Evolutionary conservation across 2,329 filamentous ascomycete genomes (phyloP), one percentile per base, ranked within the genome.

Genomic region (Scedosporium boydii): DNA sequence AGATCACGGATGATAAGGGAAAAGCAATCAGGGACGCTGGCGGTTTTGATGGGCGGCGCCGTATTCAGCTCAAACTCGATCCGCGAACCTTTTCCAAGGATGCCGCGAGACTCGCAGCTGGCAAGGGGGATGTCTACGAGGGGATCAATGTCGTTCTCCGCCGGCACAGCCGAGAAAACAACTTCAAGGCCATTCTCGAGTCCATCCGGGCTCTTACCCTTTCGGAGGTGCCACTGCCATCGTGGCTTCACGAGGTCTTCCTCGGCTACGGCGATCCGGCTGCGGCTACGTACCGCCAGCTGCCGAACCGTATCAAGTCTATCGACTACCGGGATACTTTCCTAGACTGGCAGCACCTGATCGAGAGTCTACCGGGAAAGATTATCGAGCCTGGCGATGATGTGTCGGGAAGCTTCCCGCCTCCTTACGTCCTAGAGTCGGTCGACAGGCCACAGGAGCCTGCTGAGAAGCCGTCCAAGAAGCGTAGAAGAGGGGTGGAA

Each of bases 221-320:
- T 41, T 92, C 92, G 0, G 90, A 96, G 68, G 87, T 93, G 21
- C 89, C 90, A 6, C 81, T 98, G 61, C 92, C 95, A 14, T 84
- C 87, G 2, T 99, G 95, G 95, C 80, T 99, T 53, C 91, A 96
- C 69, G 95, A 98, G 67, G 93, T 98, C 9, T 99, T 98, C 73
- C 79, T 99, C n/a, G 95, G 95, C 3, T 98, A 96, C 72, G 95
- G 95, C 57, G 93, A 99, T 73, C 93, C 95, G 63, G 84, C 91
- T 34, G 88, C 90, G 63, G 95, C 95, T 41, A 89, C 86, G 23
- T 96, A 96, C 76, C 91, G 90, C 66, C 87, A 91, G 59, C 77
- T 99, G 16, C 77, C 89, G 1, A 95, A 91, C 72, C 84, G 87
- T 63, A 80, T 96, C 66, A 86, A 86, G 69, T 90, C 84, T 62